These are phyloP conservation scores for Eucalyptus erythrocorys DNA, from an alignment of 345 rosid genomes.

Conservation along the genomic window DNA sequence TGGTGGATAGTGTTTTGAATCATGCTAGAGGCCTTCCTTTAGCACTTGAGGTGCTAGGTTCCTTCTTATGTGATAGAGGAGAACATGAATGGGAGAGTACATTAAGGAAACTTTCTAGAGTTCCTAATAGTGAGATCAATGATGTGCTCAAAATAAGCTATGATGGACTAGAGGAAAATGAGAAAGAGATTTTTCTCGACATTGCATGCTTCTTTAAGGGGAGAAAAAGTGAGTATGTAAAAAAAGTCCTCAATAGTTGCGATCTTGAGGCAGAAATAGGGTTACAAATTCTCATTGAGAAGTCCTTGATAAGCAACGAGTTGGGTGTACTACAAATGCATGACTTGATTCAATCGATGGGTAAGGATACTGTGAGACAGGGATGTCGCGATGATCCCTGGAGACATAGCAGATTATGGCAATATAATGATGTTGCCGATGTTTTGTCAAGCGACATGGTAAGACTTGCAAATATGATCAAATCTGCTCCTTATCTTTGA, in stretches of 20 bases:
- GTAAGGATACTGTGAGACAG: not conserved
- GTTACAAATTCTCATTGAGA: not conserved
- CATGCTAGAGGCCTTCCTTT: not conserved
- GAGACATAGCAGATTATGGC: not conserved
- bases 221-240: not conserved
- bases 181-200: not conserved
- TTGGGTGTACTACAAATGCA: not conserved
- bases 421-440: not conserved
- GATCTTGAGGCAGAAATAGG: accelerated
- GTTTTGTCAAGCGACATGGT: not conserved
- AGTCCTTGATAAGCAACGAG: not conserved
- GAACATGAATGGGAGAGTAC: not conserved
- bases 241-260: not conserved
- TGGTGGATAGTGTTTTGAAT: not conserved
- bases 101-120: no score
- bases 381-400: not conserved
- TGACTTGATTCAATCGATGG: not conserved
- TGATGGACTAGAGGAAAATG: not conserved
- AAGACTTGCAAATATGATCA: not conserved
- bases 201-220: no score
- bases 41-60: not conserved
- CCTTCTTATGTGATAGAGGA: no score
- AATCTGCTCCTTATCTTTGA: not conserved
- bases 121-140: not conserved
- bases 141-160: not conserved